Conservation (phyloP, 1,284 basidiomycete genomes). For the Pseudozyma sp. region DNA sequence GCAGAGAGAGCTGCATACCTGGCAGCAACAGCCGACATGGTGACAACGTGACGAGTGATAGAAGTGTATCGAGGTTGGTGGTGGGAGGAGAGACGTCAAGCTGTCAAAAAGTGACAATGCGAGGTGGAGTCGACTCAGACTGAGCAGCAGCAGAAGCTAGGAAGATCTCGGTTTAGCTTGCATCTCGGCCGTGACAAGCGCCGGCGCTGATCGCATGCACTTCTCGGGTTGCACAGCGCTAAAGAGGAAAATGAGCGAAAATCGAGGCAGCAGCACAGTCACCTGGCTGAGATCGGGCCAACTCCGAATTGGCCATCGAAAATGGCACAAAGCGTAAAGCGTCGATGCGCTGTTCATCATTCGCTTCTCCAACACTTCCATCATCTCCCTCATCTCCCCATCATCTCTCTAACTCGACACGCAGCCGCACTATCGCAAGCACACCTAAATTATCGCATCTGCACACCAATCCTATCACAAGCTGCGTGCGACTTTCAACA, state of each 20-base stretch:
- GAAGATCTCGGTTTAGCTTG: background rate
- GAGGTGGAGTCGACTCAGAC: slow-evolving; percentile 12
- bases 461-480: background rate
- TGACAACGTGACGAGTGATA: background rate
- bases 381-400: slow-evolving; percentile 10
- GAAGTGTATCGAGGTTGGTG: slow-evolving; percentile 4
- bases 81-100: background rate
- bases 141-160: slow-evolving; percentile 2
- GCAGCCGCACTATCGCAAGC: slow-evolving; percentile 9
- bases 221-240: background rate
- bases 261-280: background rate
- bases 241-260: background rate
- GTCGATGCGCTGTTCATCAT: slow-evolving; percentile 23
- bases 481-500: background rate
- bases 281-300: slow-evolving; percentile 9
- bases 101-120: background rate
- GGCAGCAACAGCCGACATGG: slow-evolving; percentile 28
- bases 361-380: slow-evolving; percentile 6
- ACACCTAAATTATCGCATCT: background rate
- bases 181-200: slow-evolving; percentile 13
- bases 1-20: slow-evolving; percentile 22
- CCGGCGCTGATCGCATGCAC: background rate
- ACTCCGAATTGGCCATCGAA: slow-evolving; percentile 3
- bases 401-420: background rate
- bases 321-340: background rate